Conservation (phyloP, 208 protist species). For the Crithidia thermophila region DNA sequence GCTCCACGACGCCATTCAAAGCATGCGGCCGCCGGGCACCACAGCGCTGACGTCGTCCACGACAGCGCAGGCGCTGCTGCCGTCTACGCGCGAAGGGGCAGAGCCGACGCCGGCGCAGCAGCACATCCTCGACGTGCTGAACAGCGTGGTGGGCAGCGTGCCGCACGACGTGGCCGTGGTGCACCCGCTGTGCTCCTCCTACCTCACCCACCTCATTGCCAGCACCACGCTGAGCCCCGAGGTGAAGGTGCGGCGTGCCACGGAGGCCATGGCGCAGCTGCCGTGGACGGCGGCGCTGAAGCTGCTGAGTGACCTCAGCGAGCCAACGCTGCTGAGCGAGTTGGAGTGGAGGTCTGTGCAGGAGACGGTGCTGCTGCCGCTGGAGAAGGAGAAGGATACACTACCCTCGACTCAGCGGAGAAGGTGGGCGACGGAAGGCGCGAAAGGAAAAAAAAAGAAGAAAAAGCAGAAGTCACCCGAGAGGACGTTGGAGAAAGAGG, state of each 20-base stretch:
- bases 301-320: constrained; percentile 56
- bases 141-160: constrained; percentile 57
- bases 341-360: constrained; percentile 37
- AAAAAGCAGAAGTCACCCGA: background rate
- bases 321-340: constrained; percentile 43
- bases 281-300: constrained; percentile 54
- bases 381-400: background rate
- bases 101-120: constrained; percentile 51
- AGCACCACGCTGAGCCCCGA: constrained; percentile 65
- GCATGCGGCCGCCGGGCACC: constrained; percentile 61
- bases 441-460: background rate
- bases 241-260: constrained; percentile 52
- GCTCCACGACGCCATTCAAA: constrained; percentile 65
- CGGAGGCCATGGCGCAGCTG: constrained; percentile 39
- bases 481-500: background rate
- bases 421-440: background rate
- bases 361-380: constrained; percentile 3
- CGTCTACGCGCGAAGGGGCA: background rate
- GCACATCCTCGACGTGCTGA: constrained; percentile 59
- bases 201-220: constrained; percentile 73
- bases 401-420: background rate
- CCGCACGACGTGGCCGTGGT: constrained; percentile 52
- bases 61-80: constrained; percentile 41
- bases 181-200: constrained; percentile 68
- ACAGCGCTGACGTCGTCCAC: constrained; percentile 33